phyloP scores from a whole-genome alignment of 2,329 filamentous ascomycete genomes.

The Cercospora brassicicola region DNA sequence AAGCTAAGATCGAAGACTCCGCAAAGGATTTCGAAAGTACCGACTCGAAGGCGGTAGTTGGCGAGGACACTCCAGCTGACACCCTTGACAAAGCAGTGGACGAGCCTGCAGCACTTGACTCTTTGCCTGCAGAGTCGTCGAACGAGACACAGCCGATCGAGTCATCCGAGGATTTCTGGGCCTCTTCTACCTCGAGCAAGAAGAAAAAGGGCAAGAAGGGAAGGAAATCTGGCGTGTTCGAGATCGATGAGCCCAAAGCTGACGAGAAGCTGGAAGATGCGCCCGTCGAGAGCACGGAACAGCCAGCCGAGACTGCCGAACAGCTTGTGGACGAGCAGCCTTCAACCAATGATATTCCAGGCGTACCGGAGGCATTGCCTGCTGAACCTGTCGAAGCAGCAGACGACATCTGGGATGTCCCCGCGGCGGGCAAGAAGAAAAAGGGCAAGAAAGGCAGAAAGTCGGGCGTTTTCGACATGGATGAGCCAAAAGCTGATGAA shows the following conservation, averaged over 20 bases:
- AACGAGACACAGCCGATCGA: background rate
- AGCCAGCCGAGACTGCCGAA: background rate
- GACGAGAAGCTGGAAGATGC: background rate
- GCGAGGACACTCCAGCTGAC: background rate
- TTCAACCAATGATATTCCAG: background rate
- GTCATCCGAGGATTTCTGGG: background rate
- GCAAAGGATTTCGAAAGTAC: background rate
- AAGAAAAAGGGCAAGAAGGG: background rate
- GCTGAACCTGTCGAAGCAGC: background rate
- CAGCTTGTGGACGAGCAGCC: background rate
- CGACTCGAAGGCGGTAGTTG: background rate
- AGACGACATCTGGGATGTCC: slow-evolving; percentile 28
- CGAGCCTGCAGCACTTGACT: background rate
- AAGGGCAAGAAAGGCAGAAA: slow-evolving; percentile 33
- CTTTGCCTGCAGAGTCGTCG: background rate
- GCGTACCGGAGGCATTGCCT: background rate
- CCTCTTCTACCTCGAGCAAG: background rate
- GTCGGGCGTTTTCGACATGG: background rate
- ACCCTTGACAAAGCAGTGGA: background rate
- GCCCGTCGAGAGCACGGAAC: background rate
- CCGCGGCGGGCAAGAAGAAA: slow-evolving; percentile 38
- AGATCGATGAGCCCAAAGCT: background rate
- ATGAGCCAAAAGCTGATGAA: background rate
- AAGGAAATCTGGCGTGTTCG: background rate
- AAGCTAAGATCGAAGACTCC: background rate